phyloP scores from a whole-genome alignment of 2,329 filamentous ascomycete species.

The Cercospora nicotianae region DNA sequence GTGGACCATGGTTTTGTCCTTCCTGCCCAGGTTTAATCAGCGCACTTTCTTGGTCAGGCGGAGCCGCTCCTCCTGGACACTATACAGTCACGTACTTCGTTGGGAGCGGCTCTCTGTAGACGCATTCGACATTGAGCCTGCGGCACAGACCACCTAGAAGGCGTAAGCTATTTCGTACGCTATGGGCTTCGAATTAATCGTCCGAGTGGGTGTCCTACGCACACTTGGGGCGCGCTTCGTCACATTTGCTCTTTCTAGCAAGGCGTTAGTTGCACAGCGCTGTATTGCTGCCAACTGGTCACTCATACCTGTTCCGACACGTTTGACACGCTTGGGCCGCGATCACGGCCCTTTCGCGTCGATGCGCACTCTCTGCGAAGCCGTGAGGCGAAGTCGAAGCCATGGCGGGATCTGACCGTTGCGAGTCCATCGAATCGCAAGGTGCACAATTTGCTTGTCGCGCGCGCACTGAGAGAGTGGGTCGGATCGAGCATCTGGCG shows the following conservation, averaged over 20 bases:
- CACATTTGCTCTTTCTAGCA: constrained; percentile 63
- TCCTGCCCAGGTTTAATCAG: constrained; percentile 44
- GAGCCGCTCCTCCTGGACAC: background rate
- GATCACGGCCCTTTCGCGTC: constrained; percentile 51
- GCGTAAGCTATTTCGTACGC: constrained; percentile 11
- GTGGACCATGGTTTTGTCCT: constrained; percentile 63
- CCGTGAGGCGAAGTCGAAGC: constrained; percentile 16
- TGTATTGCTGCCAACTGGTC: background rate
- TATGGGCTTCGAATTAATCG: background rate
- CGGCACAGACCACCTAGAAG: constrained; percentile 52
- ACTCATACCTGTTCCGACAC: constrained; percentile 47
- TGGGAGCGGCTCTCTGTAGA: constrained; percentile 60
- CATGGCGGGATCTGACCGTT: background rate
- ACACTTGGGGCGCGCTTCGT: constrained; percentile 63
- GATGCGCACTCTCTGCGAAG: constrained; percentile 30
- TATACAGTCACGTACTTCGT: constrained; percentile 57
- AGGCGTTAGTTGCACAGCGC: background rate
- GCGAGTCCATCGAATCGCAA: background rate
- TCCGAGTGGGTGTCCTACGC: constrained; percentile 7
- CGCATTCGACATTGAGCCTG: constrained; percentile 59
- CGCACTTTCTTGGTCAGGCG: background rate
- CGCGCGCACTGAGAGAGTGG: background rate
- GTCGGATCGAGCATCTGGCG: background rate
- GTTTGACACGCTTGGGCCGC: constrained; percentile 60
- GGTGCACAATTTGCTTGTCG: background rate